Evolutionary conservation across 2,329 filamentous ascomycete genomes (phyloP).

Genomic region (Neofusicoccum ribis): DNA sequence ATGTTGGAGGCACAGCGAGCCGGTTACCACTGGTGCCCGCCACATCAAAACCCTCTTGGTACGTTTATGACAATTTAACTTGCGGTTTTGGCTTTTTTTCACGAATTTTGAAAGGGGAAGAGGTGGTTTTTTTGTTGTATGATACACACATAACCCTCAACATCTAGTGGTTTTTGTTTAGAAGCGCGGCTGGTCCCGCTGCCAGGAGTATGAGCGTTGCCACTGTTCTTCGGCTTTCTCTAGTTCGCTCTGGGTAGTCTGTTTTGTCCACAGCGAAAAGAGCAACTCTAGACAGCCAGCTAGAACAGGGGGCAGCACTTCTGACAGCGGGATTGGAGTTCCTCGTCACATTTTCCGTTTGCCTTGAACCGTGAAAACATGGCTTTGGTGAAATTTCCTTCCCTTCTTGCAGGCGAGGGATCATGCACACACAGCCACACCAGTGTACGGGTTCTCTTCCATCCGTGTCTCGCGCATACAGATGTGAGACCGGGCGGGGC

Average conservation of each 20-base stretch:
- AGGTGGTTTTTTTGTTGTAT: conserved; percentile 10
- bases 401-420: no score
- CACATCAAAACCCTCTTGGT: background rate
- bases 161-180: conserved; percentile 9
- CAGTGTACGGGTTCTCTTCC: background rate
- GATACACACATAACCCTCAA: conserved; percentile 11
- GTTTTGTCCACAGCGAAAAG: background rate
- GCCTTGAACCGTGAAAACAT: no score
- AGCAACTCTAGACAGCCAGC: background rate
- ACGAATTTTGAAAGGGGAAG: background rate
- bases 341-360: no score
- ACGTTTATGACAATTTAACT: conserved; percentile 18
- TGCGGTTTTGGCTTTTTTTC: conserved; percentile 8
- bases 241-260: background rate
- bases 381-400: background rate
- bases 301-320: background rate
- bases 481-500: conserved; percentile 5
- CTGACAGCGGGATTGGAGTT: background rate
- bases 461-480: conserved; percentile 5
- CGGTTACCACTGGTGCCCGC: conserved; percentile 3
- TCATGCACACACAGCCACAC: background rate
- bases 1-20: conserved; percentile 1
- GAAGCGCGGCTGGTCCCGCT: background rate
- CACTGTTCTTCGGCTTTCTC: background rate
- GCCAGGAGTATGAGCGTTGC: background rate